Evolutionary conservation across 1,284 basidiomycete species (phyloP), one percentile per base, ranked within the genome.

Genomic region (Papiliotrema terrestris): DNA sequence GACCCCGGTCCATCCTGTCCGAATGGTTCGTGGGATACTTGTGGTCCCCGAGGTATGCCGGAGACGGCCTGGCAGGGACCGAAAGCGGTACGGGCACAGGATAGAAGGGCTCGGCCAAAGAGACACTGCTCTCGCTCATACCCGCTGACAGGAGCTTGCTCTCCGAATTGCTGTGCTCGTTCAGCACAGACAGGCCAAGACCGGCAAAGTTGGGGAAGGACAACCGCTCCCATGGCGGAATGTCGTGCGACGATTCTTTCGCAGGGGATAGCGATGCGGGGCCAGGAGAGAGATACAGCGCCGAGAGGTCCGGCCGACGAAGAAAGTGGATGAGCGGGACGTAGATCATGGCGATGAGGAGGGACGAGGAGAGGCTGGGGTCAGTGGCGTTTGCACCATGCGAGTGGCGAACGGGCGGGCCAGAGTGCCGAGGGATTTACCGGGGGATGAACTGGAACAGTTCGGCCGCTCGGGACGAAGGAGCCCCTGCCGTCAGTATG

Each of bases 221-320:
- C 37, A 62, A 22, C 46, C 51, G 36, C 36, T 62, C 61, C 61
- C 61, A 62, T 2, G 61, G 61, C n/a, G 60, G 60, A 2, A 54
- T 49, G 19, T 53, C 49, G 6, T 29, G 20, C 15, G 11, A 15
- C 14, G 9, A 15, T 11, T n/a, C 13, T 20, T 35, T 25, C 17
- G 25, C 20, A 25, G 32, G 36, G 51, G 17, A 19, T 8, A 45
- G 15, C 41, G 51, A 35, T 1, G 20, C 39, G 20, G 36, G 20
- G 46, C 43, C 19, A 4, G 45, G 51, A 9, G 49, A 46, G n/a
- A 57, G 49, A 29, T 54, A 54, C 11, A 44, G 25, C 15, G 55
- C 29, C 8, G 49, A 46, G 14, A 57, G 22, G n/a, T 58, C 56
- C 1, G 61, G 61, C 14, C 59, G 55, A 14, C 51, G 39, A 6